Base-by-base conservation (phyloP, 345 rosid genomes). In the Syzygium aromaticum region DNA sequence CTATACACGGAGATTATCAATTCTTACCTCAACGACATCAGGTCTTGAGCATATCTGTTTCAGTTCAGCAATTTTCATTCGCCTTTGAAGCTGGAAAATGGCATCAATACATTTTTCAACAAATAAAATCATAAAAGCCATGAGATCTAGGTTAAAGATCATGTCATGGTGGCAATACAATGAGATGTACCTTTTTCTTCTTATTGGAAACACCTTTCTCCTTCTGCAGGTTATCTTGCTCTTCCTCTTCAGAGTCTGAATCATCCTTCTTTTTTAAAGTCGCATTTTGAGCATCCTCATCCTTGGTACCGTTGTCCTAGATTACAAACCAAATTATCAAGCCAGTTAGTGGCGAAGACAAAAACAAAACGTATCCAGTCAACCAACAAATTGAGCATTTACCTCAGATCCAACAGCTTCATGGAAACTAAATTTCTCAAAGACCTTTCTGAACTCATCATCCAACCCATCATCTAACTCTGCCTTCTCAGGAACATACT, bases 41-140 rank as follows among this genome's bases (percentile, higher is more conserved):
- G 99, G 99, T 93, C 98, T 96, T 25, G 98, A 91, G 87, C 98
- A 96, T 22, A 96, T 96, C 90, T 96, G 98, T 90, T 98, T 98
- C 64, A 98, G 92, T 90, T 94, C 95, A 87, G 98, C 98, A 92
- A 96, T 94, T 89, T 96, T 98, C 99, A 98, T 96, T 88, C 98
- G 92, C 59, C 98, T 90, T 91, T 94, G 92, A 85, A 95, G 98
- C 99, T 98, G 95, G 63, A 54, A 89, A 88, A 84, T 63, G 46
- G 46, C 86, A 7, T 49, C 46, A 86, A 40, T 40, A 19, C 54
- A 21, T 17, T 73, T 59, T 64, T 59, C 56, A 67, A n/a, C 53
- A 89, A 54, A 25, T 53, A 25, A 23, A 73, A 83, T 25, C 40
- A 87, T 43, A 57, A 30, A 54, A 77, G 30, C 46, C 25, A 64